Evolutionary conservation across 345 rosid genomes (phyloP).

Genomic region (Durio zibethinus): DNA sequence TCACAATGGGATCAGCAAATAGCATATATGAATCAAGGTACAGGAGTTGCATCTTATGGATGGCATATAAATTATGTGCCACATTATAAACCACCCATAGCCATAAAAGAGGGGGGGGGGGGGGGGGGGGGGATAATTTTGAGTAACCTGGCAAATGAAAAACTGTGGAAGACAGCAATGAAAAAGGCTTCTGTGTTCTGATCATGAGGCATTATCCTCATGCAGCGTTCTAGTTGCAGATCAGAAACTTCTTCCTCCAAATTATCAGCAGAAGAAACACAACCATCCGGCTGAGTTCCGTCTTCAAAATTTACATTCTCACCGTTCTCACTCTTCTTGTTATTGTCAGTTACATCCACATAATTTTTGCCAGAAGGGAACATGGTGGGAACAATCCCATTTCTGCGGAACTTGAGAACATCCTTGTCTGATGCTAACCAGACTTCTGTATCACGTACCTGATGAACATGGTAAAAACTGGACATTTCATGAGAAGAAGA

Average conservation of each 20-base stretch:
- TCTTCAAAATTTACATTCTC: slow-evolving; percentile 29
- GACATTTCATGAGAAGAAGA: background rate
- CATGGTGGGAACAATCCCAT: slow-evolving; percentile 63
- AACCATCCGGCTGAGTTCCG: slow-evolving; percentile 23
- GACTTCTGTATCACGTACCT: slow-evolving; percentile 67
- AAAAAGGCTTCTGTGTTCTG: slow-evolving; percentile 96
- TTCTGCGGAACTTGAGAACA: slow-evolving; percentile 46
- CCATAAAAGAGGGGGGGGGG: background rate
- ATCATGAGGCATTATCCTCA: slow-evolving; percentile 94
- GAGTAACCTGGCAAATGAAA: slow-evolving; percentile 68
- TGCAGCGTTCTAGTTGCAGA: slow-evolving; percentile 79
- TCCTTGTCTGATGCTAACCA: slow-evolving; percentile 80
- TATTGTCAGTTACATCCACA: slow-evolving; percentile 23
- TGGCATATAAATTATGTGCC: background rate
- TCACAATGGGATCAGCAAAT: background rate
- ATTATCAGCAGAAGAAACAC: slow-evolving; percentile 28
- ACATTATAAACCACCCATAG: background rate
- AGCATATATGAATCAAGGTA: background rate
- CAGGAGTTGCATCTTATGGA: background rate
- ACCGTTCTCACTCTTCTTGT: slow-evolving; percentile 32
- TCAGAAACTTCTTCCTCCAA: slow-evolving; percentile 56
- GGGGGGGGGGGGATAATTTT: background rate
- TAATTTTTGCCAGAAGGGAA: slow-evolving; percentile 67
- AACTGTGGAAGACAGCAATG: slow-evolving; percentile 72
- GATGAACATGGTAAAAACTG: slow-evolving; percentile 12